Base-by-base conservation (phyloP, 2,329 filamentous ascomycete genomes). In the Trichoderma harzianum region DNA sequence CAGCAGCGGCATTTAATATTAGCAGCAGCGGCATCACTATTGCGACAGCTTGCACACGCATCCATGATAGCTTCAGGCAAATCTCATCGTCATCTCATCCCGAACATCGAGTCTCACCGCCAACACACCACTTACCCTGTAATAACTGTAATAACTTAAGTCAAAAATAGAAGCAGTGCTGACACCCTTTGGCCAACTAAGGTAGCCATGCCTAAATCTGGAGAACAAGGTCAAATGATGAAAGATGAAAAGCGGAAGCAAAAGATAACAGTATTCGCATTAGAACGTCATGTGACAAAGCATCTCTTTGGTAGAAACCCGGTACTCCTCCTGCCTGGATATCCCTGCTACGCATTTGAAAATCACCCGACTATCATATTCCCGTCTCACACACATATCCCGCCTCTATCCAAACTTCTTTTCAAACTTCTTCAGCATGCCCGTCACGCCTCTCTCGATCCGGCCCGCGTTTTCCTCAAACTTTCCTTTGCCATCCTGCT, bases 351-450 rank as follows among this genome's bases (percentile, higher is more conserved):
- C 57, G 32, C n/a, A 57, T 43, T 18, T 26, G 11, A 30, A 68
- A 69, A 69, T 34, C 55, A 61, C 55, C 11, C 66, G 18, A 43
- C 57, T 16, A 34, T 34, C 57, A 32, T 32, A 18, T 34, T 16
- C 30, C 21, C 53, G 10, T 32, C 47, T 7, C 47, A 39, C 30
- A n/a, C 14, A 47, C 36, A 6, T 12, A 36, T 5, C 12, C 34
- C 30, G 18, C 18, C 61, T 65, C 79, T 76, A 89, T 0, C 85
- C 86, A 81, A 91, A 90, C 78, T 89, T 92, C 88, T 93, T 93
- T 83, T 94, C 92, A 80, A 94, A 86, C 82, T 91, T 93, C 86
- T 91, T 93, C 75, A 94, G 80, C 84, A 94, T 91, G 7, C 90
- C 89, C 32, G 89, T 87, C 5, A 94, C 87, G 1, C 91, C 90